Conservation (phyloP, 1,284 basidiomycete genomes). For the Exobasidium rhododendri region DNA sequence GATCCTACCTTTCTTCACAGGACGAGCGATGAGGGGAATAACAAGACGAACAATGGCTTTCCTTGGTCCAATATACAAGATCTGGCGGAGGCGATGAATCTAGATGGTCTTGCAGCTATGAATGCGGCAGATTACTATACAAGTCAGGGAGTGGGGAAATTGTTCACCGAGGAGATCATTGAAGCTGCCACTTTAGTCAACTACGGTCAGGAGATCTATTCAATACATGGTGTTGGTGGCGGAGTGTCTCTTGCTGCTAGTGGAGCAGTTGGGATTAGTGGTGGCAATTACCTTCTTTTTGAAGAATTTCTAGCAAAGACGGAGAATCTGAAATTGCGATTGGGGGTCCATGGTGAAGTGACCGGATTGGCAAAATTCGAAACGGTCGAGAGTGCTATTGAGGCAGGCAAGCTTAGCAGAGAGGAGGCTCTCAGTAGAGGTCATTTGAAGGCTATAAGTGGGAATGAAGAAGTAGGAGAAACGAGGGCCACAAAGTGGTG, state of each 20-base stretch:
- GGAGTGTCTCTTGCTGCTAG: slow-evolving; percentile 69
- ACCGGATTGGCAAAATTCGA: slow-evolving; percentile 43
- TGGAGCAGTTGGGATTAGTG: slow-evolving; percentile 67
- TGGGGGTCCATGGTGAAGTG: slow-evolving; percentile 40
- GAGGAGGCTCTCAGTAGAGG: not conserved
- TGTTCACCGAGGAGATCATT: slow-evolving; percentile 67
- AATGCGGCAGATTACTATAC: slow-evolving; percentile 51
- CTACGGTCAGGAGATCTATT: slow-evolving; percentile 69
- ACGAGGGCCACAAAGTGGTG: slow-evolving; percentile 41
- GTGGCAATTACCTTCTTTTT: slow-evolving; percentile 85
- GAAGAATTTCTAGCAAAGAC: slow-evolving; percentile 68
- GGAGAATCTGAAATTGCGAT: slow-evolving; percentile 60
- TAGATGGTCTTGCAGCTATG: slow-evolving; percentile 50
- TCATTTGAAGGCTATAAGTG: not conserved
- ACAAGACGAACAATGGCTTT: slow-evolving; percentile 23
- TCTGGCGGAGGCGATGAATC: slow-evolving; percentile 63
- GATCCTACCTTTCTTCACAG: slow-evolving; percentile 60
- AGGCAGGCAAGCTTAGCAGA: slow-evolving; percentile 18
- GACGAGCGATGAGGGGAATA: slow-evolving; percentile 14
- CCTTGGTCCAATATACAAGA: slow-evolving; percentile 66
- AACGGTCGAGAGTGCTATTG: slow-evolving; percentile 13
- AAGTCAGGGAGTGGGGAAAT: slow-evolving; percentile 29
- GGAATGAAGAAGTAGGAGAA: not conserved
- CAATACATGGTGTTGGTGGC: slow-evolving; percentile 78
- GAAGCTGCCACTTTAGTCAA: slow-evolving; percentile 83